These are phyloP conservation scores for Globisporangium cederbergense DNA, from an alignment of 352 stramenopile genomes.

Conservation along the genomic window DNA sequence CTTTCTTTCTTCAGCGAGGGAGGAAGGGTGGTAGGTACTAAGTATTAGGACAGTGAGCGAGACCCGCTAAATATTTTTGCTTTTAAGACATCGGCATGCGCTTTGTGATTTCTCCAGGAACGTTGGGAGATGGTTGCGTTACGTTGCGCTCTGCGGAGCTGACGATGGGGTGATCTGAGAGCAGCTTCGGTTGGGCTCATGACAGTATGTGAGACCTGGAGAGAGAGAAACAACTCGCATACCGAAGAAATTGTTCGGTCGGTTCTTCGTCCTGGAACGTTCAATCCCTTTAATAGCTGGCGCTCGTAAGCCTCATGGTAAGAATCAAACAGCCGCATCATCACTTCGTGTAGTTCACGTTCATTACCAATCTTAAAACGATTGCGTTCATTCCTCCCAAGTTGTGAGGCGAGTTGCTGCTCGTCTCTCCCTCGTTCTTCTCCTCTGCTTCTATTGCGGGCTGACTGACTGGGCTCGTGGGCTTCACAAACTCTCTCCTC, in stretches of 20 bases:
- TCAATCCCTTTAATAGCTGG: too few species aligned
- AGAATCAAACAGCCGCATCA: too few species aligned
- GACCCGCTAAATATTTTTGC: neutral
- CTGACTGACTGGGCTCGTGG: neutral
- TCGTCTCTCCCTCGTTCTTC: neutral
- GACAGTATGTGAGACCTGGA: too few species aligned
- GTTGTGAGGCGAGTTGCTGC: neutral
- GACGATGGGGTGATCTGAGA: neutral
- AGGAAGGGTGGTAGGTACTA: neutral
- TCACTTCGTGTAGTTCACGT: too few species aligned
- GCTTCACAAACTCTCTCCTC: neutral
- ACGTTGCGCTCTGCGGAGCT: too few species aligned
- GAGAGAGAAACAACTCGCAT: too few species aligned
- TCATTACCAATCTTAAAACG: too few species aligned
- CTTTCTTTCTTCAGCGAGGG: neutral
- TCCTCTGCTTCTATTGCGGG: neutral
- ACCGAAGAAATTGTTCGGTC: too few species aligned
- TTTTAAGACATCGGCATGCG: neutral
- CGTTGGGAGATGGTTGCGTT: too few species aligned
- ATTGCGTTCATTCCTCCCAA: neutral
- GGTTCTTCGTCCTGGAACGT: too few species aligned
- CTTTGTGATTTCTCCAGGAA: neutral
- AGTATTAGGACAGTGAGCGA: constrained; percentile 4
- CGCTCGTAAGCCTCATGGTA: too few species aligned
- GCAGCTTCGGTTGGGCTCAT: too few species aligned